These are phyloP conservation scores for Royoungia palumana DNA, from an alignment of 768 basidiomycete genomes.

Conservation along the genomic window DNA sequence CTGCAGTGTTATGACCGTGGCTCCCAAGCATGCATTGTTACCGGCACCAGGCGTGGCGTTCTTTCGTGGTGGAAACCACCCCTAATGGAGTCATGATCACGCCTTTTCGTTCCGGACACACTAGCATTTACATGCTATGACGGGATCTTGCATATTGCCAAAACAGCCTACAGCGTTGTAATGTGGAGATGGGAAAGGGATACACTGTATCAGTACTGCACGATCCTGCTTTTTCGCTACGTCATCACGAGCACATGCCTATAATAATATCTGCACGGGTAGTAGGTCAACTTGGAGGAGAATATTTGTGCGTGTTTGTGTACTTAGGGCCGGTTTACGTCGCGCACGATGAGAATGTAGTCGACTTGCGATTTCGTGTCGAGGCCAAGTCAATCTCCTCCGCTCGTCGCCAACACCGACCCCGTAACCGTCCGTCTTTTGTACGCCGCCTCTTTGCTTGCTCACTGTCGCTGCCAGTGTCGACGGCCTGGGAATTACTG, in stretches of 20 bases:
- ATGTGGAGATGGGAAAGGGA: constrained; percentile 21
- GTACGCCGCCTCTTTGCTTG: constrained; percentile 17
- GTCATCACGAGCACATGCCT: constrained; percentile 8
- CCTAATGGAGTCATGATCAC: constrained; percentile 26
- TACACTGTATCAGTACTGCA: constrained; percentile 34
- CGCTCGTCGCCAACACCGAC: constrained; percentile 28
- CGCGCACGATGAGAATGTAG: constrained; percentile 20
- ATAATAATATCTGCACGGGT: constrained; percentile 29
- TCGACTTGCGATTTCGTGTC: constrained; percentile 25
- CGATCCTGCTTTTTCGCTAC: constrained; percentile 15
- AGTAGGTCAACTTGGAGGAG: not conserved
- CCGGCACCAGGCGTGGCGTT: constrained; percentile 53
- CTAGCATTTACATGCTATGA: constrained; percentile 10
- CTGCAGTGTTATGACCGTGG: constrained; percentile 47
- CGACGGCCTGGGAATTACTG: constrained; percentile 12
- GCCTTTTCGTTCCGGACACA: no score
- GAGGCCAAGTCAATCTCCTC: constrained; percentile 27
- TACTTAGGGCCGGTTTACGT: constrained; percentile 34
- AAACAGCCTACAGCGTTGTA: constrained; percentile 14
- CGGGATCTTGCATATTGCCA: constrained; percentile 32
- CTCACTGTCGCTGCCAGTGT: not conserved
- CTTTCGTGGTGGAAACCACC: constrained; percentile 55
- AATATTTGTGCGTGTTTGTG: constrained; percentile 30
- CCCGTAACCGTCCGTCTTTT: constrained; percentile 11
- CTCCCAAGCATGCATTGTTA: constrained; percentile 41